Evolutionary conservation across 2,329 filamentous ascomycete species (phyloP).

Genomic region (Penicillium sp.): DNA sequence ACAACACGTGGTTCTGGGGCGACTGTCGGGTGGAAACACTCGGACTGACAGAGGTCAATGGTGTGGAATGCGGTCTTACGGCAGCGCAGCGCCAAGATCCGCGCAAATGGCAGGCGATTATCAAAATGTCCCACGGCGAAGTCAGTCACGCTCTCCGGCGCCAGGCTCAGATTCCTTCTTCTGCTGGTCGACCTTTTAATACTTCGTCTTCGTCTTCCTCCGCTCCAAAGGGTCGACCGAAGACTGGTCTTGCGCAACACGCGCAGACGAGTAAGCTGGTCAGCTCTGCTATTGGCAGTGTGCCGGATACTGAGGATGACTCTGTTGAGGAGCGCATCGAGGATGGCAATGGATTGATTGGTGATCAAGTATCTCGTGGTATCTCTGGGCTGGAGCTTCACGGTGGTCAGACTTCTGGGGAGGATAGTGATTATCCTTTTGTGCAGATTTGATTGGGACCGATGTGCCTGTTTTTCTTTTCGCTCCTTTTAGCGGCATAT

Average conservation of each 20-base stretch:
- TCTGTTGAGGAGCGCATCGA: neutral
- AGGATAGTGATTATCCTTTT: neutral
- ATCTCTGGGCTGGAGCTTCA: neutral
- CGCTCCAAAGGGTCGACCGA: neutral
- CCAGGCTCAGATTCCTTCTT: constrained; percentile 28
- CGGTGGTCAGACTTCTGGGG: neutral
- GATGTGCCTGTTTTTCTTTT: neutral
- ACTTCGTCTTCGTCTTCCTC: neutral
- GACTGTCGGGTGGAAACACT: constrained; percentile 57
- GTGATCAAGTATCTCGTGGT: neutral
- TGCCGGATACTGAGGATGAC: neutral
- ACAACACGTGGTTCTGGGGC: constrained; percentile 56
- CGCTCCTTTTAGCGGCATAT: constrained; percentile 6
- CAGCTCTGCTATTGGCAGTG: constrained; percentile 17
- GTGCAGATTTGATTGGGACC: neutral
- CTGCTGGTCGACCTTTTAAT: constrained; percentile 1
- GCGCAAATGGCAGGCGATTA: constrained; percentile 47
- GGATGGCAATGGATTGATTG: neutral
- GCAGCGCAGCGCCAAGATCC: constrained; percentile 45
- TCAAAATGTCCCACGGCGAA: constrained; percentile 45
- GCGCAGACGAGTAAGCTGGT: constrained; percentile 42
- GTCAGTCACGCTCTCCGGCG: constrained; percentile 20
- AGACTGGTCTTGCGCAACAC: constrained; percentile 29
- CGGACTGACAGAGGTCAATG: constrained; percentile 55
- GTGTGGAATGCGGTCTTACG: constrained; percentile 49